phyloP scores from a whole-genome alignment of 768 basidiomycete genomes.

The Filobasidium wieringae region DNA sequence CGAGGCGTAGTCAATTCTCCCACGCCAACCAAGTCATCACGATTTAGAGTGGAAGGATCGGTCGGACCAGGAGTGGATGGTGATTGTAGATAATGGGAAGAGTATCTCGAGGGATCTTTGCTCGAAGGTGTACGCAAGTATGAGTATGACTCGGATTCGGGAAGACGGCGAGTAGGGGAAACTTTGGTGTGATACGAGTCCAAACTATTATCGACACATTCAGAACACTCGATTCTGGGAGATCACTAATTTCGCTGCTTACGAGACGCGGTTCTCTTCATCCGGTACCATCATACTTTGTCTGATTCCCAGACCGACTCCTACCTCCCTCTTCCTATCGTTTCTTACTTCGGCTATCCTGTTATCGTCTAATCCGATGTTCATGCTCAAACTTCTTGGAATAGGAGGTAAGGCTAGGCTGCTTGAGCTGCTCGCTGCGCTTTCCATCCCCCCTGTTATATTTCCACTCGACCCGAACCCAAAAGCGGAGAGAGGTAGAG shows the following conservation, averaged over 20 bases:
- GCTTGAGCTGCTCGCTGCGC: no score
- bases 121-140: not conserved
- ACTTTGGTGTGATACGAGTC: not conserved
- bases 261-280: not conserved
- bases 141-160: not conserved
- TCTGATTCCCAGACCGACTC: not conserved
- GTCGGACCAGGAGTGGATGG: conserved; percentile 28
- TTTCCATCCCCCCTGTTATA: not conserved
- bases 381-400: not conserved
- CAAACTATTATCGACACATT: not conserved
- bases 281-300: not conserved
- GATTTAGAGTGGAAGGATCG: conserved; percentile 46
- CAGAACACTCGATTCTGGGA: not conserved
- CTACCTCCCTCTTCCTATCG: not conserved
- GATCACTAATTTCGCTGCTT: not conserved
- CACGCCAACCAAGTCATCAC: conserved; percentile 77
- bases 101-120: not conserved
- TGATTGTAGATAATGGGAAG: not conserved
- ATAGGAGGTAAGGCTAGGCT: not conserved
- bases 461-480: not conserved
- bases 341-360: no score
- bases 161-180: not conserved
- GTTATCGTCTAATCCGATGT: not conserved
- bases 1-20: conserved; percentile 95
- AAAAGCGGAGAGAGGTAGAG: not conserved